Evolutionary conservation across 441 rosid genomes (phyloP).

Genomic region (Gossypium lobatum): DNA sequence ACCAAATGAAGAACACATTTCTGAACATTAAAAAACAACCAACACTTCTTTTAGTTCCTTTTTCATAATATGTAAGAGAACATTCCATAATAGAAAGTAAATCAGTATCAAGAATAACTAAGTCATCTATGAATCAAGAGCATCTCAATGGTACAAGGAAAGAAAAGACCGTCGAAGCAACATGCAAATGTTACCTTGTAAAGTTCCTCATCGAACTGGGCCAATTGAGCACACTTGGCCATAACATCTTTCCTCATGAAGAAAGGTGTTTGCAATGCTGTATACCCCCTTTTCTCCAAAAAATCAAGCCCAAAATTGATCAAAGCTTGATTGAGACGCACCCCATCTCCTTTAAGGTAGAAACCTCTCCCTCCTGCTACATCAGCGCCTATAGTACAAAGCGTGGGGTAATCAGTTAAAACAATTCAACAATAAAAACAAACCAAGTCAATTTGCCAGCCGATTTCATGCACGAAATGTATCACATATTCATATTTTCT

Average conservation of each 20-base stretch:
- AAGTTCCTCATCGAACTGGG: slow-evolving; percentile 91
- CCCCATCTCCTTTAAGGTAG: slow-evolving; percentile 82
- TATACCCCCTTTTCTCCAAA: slow-evolving; percentile 63
- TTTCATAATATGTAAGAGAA: neutral
- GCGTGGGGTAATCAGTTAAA: neutral
- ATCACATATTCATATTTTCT: no score
- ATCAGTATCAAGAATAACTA: neutral
- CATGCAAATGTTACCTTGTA: slow-evolving; percentile 55
- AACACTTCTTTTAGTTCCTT: neutral
- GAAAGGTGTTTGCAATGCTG: slow-evolving; percentile 73
- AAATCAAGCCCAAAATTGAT: slow-evolving; percentile 72
- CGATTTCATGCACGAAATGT: neutral
- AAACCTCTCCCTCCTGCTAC: slow-evolving; percentile 92
- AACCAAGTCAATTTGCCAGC: neutral
- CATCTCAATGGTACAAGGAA: neutral
- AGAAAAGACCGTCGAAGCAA: neutral
- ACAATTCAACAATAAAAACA: neutral
- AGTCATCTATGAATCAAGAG: neutral
- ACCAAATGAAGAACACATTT: neutral
- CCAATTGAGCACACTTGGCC: slow-evolving; percentile 91
- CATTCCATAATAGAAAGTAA: neutral
- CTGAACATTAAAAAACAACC: neutral
- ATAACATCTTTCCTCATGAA: slow-evolving; percentile 90
- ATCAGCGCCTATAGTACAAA: slow-evolving; percentile 53
- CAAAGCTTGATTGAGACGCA: slow-evolving; percentile 82